These are phyloP conservation scores for Yamadazyma sp. DNA, from an alignment of 805 yeast species.

Conservation along the genomic window DNA sequence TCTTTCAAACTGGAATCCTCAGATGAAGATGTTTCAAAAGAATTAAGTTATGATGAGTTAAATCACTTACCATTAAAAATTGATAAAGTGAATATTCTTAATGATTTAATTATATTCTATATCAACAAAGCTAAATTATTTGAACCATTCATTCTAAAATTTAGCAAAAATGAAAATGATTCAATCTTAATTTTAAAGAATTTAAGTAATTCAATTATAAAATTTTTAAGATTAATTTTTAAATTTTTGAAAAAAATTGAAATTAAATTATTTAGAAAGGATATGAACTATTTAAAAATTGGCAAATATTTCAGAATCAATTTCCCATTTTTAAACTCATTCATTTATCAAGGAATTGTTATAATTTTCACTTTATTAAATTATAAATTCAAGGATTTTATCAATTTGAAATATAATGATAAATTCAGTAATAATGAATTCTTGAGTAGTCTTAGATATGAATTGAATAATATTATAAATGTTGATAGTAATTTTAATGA, in stretches of 20 bases:
- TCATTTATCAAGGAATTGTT: slow-evolving; percentile 50
- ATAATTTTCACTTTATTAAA: slow-evolving; percentile 49
- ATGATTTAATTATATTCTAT: slow-evolving; percentile 46
- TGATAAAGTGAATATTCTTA: slow-evolving; percentile 32
- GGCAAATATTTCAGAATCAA: slow-evolving; percentile 36
- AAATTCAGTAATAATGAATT: slow-evolving; percentile 15
- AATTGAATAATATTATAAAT: slow-evolving; percentile 20
- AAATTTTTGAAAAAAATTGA: slow-evolving; percentile 30
- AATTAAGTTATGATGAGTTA: slow-evolving; percentile 17
- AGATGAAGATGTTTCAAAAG: slow-evolving; percentile 12
- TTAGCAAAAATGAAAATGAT: slow-evolving; percentile 20
- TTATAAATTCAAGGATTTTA: slow-evolving; percentile 29
- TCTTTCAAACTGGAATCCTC: neutral
- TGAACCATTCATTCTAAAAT: slow-evolving; percentile 46
- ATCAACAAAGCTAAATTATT: slow-evolving; percentile 50
- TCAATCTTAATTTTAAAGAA: slow-evolving; percentile 29
- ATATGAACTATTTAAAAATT: slow-evolving; percentile 14
- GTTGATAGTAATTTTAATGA: slow-evolving; percentile 22
- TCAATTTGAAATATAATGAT: slow-evolving; percentile 5
- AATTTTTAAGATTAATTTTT: slow-evolving; percentile 34
- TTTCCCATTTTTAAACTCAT: slow-evolving; percentile 46
- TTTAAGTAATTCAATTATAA: slow-evolving; percentile 34
- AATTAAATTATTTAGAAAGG: slow-evolving; percentile 7
- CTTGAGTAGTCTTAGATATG: slow-evolving; percentile 20
- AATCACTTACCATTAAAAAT: slow-evolving; percentile 20